These are phyloP conservation scores for Trichoderma asperelloides DNA, from an alignment of 495 filamentous ascomycete genomes.

Conservation along the genomic window DNA sequence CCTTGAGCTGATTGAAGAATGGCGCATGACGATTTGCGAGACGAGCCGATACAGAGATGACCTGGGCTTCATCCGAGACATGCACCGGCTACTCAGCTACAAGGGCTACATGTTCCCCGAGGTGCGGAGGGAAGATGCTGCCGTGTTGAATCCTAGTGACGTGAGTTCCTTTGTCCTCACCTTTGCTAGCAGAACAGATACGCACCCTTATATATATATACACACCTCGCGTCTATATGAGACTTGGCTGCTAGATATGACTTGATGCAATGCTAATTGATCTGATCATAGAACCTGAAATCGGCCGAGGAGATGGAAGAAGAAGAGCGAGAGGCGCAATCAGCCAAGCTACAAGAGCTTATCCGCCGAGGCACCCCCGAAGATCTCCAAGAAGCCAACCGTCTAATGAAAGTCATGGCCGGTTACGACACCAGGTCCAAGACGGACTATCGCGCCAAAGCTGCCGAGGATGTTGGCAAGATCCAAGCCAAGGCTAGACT, in stretches of 20 bases:
- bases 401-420: constrained; percentile 98
- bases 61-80: constrained; percentile 90
- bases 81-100: constrained; percentile 91
- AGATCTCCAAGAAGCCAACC: constrained; percentile 91
- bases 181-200: not conserved
- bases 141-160: constrained; percentile 94
- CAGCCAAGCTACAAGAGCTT: constrained; percentile 92
- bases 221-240: not conserved
- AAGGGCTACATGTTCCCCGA: constrained; percentile 96
- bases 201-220: constrained; percentile 10
- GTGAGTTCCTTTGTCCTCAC: constrained; percentile 42
- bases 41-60: constrained; percentile 96
- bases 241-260: not conserved
- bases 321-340: constrained; percentile 88
- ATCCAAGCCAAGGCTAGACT: constrained; percentile 89
- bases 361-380: constrained; percentile 86
- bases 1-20: constrained; percentile 95
- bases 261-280: not conserved
- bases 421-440: constrained; percentile 91
- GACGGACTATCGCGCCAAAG: constrained; percentile 95
- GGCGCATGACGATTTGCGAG: constrained; percentile 95
- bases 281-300: constrained; percentile 62
- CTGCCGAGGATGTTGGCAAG: constrained; percentile 86
- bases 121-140: constrained; percentile 84
- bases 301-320: constrained; percentile 99